Conservation (phyloP, 805 yeast genomes). For the Lipomyces japonicus region DNA sequence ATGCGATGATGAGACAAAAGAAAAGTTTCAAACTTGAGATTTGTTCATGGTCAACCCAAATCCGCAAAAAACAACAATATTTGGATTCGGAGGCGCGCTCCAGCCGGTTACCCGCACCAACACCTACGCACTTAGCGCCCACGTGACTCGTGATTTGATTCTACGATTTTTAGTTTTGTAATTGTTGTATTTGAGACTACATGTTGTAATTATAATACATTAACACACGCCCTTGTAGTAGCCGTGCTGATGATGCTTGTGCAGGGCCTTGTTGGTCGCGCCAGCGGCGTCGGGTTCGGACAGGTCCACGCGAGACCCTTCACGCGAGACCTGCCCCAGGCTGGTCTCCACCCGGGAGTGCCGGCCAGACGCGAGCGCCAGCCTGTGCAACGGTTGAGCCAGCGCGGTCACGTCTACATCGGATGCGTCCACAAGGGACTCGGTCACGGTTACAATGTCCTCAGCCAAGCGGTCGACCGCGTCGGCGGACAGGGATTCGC, state of each 20-base stretch:
- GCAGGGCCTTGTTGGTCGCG: not conserved
- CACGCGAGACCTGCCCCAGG: constrained; percentile 16
- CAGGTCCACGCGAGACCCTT: constrained; percentile 5
- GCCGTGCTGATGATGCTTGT: constrained; percentile 17
- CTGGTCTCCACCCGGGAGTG: constrained; percentile 5
- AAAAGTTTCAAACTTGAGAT: too few species aligned
- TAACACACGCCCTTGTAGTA: constrained; percentile 26
- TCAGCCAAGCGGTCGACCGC: constrained; percentile 45
- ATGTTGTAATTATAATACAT: too few species aligned
- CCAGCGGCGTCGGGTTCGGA: not conserved
- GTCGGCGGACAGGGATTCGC: constrained; percentile 61
- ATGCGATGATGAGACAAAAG: too few species aligned
- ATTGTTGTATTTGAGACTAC: too few species aligned
- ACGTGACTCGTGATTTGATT: too few species aligned
- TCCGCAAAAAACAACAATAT: too few species aligned
- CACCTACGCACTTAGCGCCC: too few species aligned
- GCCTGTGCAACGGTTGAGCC: constrained; percentile 12
- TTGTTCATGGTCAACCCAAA: too few species aligned
- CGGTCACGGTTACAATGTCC: constrained; percentile 15
- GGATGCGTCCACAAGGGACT: constrained; percentile 15
- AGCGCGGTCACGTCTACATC: constrained; percentile 12
- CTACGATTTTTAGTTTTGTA: too few species aligned
- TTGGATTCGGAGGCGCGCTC: too few species aligned
- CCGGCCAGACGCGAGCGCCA: constrained; percentile 1
- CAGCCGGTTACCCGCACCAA: too few species aligned